phyloP scores from a whole-genome alignment of 345 rosid species.

The Lagerstroemia speciosa region DNA sequence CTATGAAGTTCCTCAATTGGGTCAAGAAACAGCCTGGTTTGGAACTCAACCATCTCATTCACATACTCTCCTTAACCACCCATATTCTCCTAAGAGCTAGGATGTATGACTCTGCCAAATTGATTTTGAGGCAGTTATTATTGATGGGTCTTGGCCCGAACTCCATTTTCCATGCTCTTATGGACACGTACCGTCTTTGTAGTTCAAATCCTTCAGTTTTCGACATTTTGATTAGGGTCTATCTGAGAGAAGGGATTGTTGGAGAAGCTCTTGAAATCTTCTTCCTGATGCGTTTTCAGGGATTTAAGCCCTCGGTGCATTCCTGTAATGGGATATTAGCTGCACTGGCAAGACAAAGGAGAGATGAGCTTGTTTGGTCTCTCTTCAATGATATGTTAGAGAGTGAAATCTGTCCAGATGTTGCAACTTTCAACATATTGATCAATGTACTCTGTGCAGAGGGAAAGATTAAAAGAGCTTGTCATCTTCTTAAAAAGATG shows the following conservation, averaged over 20 bases:
- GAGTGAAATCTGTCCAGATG: slow-evolving; percentile 64
- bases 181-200: slow-evolving; percentile 70
- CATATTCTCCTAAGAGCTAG: slow-evolving; percentile 78
- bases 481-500: slow-evolving; percentile 66
- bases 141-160: slow-evolving; percentile 32
- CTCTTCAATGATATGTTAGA: slow-evolving; percentile 64
- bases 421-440: slow-evolving; percentile 77
- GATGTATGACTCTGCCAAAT: slow-evolving; percentile 61
- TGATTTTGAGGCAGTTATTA: slow-evolving; percentile 45
- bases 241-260: slow-evolving; percentile 49
- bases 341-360: slow-evolving; percentile 39
- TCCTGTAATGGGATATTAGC: slow-evolving; percentile 63
- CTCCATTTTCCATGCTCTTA: slow-evolving; percentile 53
- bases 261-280: slow-evolving; percentile 51
- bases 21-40: slow-evolving; percentile 58
- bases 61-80: slow-evolving; percentile 47
- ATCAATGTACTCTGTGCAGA: slow-evolving; percentile 56
- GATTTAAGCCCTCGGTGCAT: slow-evolving; percentile 59
- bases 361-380: slow-evolving; percentile 48
- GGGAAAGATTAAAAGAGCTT: slow-evolving; percentile 60
- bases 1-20: slow-evolving; percentile 76
- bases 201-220: slow-evolving; percentile 84
- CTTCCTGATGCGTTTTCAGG: slow-evolving; percentile 49
- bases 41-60: slow-evolving; percentile 46
- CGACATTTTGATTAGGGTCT: slow-evolving; percentile 66